Evolutionary conservation across 768 basidiomycete species (phyloP).

Genomic region (Kwoniella bestiolae): DNA sequence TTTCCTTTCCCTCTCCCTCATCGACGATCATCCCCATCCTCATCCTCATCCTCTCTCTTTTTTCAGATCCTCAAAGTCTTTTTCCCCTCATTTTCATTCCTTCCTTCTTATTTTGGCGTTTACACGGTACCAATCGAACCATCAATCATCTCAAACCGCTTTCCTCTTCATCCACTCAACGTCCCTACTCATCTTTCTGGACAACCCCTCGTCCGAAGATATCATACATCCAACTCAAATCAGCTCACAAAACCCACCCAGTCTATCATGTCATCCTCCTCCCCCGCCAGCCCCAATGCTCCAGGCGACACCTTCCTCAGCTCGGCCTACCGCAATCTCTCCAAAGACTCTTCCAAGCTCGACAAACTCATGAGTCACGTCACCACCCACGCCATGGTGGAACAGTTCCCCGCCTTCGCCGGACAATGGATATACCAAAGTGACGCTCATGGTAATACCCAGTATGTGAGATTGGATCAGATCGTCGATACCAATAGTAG

Average conservation of each 20-base stretch:
- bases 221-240: too few relatives aligned
- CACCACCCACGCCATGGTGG: background rate
- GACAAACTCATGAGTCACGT: background rate
- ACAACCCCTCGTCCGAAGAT: too few relatives aligned
- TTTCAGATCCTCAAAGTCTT: background rate
- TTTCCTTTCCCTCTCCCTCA: background rate
- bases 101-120: too few relatives aligned
- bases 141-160: too few relatives aligned
- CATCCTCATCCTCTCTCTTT: background rate
- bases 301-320: background rate
- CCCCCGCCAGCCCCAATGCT: background rate
- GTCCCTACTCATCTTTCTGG: too few relatives aligned
- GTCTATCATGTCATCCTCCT: background rate
- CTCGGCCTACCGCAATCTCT: background rate
- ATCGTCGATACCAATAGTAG: background rate
- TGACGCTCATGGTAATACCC: background rate
- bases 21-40: background rate
- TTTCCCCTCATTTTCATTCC: background rate
- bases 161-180: too few relatives aligned
- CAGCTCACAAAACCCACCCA: too few relatives aligned
- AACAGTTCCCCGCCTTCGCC: background rate
- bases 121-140: too few relatives aligned
- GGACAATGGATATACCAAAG: background rate
- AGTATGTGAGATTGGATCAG: background rate
- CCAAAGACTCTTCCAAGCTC: background rate